Evolutionary conservation across 176 grass and related monocot genomes (phyloP), one percentile per base, ranked within the genome.

Genomic region (Zea luxurians): DNA sequence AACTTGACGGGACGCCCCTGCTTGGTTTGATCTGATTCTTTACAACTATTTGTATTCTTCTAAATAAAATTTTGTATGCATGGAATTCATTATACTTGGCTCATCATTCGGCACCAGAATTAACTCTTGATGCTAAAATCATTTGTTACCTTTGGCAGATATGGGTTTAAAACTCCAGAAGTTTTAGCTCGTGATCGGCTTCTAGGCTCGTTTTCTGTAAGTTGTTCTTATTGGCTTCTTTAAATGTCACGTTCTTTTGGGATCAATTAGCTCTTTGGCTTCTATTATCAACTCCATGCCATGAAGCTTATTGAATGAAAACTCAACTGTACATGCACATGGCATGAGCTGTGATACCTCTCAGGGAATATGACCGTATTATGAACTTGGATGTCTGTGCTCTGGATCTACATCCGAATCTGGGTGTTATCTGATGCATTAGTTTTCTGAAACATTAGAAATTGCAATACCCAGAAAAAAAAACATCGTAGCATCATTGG

Each of bases 91-190:
- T 68, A n/a, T 60, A 48, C 2, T 64, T 57, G 27, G 9, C 76
- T 70, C 48, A 78, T 9, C 50, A 61, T 27, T 13, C 11, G 2
- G 10, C 63, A 70, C 67, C 65, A 47, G 4, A 73, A 18, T 61
- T 21, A 74, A 8, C 67, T 46, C 6, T 20, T 21, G 46, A 34
- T 47, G 16, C 13, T 80, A 48, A 78, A 48, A 48, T 6, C 27
- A 34, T 47, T 78, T 61, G 6, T 50, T 71, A 1, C 63, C 55
- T 18, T 78, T 83, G 61, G n/a, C 87, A 98, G 92, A 94, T 94
- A 89, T 94, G 96, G 96, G 92, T 98, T 81, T 92, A 94, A 94
- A 83, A 98, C 92, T 6, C 96, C 92, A 47, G 96, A 98, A 90
- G 89, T 94, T 69, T 75, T 98, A 85, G 92, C 96, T 77, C 96